Evolutionary conservation across 768 basidiomycete genomes (phyloP), one percentile per base, ranked within the genome.

Genomic region (Macrolepiota dolichaula): DNA sequence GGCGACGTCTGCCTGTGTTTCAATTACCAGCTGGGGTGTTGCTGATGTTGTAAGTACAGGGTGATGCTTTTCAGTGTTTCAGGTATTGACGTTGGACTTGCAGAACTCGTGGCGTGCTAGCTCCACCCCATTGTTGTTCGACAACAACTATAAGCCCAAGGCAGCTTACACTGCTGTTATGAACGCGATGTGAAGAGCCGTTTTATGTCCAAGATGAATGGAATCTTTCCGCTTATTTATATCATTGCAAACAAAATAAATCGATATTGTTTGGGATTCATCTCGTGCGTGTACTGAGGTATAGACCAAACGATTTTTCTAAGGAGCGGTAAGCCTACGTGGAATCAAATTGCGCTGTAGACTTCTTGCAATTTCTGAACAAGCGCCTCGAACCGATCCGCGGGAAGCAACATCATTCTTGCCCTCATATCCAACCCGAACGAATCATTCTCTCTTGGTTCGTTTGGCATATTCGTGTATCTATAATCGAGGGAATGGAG

Each of bases 371-470:
- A 44, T 32, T 37, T 61, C n/a, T 46, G 17, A 46, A 61, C 53
- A 10, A 61, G 36, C 9, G 42, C 44, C 27, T 55, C 42, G 35
- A 61, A 55, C 10, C 53, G 47, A 52, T 32, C 56, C 15, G 64
- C 36, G 4, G 83, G 77, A 0, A 94, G 70, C 6, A 91, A 75
- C 79, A 90, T 88, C 61, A 90, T 72, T 35, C 90, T 76, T 1
- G 88, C 91, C 3, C 82, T 81, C 42, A 84, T 77, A 64, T 93
- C 91, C 35, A 92, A 73, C 3, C 92, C 91, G 65, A 92, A 88
- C 1, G 86, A 74, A 13, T 92, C 89, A 50, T 76, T 76, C 32
- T 86, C 83, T 32, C 89, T 79, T 13, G 65, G 67, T 61, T 74
- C 72, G 59, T 72, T 69, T 2, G 84, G 78, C 35, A 83, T 74